phyloP scores from a whole-genome alignment of 495 filamentous ascomycete genomes.

The Aspergillus funiculosus region DNA sequence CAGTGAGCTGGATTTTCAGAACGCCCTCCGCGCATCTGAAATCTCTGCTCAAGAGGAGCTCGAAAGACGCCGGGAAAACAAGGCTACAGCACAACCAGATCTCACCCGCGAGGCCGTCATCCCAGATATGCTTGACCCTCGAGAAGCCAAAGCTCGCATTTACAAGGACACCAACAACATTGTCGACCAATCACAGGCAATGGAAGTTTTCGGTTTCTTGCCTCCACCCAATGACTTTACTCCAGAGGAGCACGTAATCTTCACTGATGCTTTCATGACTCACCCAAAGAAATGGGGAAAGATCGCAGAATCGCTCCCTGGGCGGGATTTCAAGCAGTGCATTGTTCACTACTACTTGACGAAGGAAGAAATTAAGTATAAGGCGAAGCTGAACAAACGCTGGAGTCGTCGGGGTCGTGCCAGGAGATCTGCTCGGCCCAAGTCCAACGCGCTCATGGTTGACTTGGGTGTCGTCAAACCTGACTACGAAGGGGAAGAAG shows the following conservation, averaged over 20 bases:
- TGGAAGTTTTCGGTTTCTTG: conserved; percentile 64
- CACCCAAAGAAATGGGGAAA: conserved; percentile 89
- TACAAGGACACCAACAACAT: conserved; percentile 73
- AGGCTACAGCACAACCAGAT: conserved; percentile 66
- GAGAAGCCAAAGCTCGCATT: conserved; percentile 37
- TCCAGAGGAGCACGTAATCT: conserved; percentile 66
- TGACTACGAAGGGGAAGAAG: conserved; percentile 53
- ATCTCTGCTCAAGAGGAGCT: conserved; percentile 68
- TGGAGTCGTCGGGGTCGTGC: conserved; percentile 60
- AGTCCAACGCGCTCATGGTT: conserved; percentile 70
- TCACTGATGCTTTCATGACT: conserved; percentile 73
- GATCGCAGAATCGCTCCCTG: conserved; percentile 67
- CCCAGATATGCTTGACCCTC: conserved; percentile 65
- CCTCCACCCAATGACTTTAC: conserved; percentile 81
- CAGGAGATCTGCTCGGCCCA: conserved; percentile 51
- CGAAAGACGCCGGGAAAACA: conserved; percentile 58
- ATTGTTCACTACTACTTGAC: conserved; percentile 96
- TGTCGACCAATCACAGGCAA: conserved; percentile 58
- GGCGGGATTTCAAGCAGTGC: conserved; percentile 74
- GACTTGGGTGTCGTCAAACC: conserved; percentile 57
- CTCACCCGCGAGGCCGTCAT: conserved; percentile 79
- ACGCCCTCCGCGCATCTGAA: conserved; percentile 68
- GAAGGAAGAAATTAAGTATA: conserved; percentile 81
- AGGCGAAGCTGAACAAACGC: conserved; percentile 69
- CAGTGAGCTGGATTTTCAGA: conserved; percentile 72